Conservation (phyloP, 306 rosid genomes). For the Vigna nakashimae region DNA sequence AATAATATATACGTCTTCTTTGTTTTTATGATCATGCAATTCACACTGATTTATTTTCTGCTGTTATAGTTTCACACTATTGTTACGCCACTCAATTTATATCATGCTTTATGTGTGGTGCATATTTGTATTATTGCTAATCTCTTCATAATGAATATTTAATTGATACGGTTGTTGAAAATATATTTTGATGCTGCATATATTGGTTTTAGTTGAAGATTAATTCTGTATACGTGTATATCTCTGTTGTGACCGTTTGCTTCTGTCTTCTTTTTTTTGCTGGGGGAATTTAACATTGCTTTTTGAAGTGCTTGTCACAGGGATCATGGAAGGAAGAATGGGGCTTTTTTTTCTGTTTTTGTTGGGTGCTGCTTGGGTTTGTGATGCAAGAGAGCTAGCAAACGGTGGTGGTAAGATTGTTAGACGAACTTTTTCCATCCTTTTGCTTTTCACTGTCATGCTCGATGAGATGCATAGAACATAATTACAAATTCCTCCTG, state of each 20-base stretch:
- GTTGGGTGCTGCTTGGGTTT: slow-evolving; percentile 63
- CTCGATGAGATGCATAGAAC: neutral
- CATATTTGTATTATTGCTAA: neutral
- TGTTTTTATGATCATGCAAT: slow-evolving; percentile 2
- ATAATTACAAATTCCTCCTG: too few relatives aligned
- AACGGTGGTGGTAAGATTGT: slow-evolving; percentile 23
- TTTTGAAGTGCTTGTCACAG: slow-evolving; percentile 45
- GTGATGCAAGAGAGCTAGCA: slow-evolving; percentile 54
- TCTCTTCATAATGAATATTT: neutral
- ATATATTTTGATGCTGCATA: slow-evolving; percentile 23
- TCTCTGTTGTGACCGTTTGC: slow-evolving; percentile 1
- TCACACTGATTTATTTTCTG: slow-evolving; percentile 12
- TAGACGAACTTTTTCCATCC: neutral
- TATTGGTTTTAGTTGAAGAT: neutral
- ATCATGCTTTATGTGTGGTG: neutral
- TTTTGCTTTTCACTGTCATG: neutral
- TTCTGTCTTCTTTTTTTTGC: neutral
- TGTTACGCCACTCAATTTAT: neutral
- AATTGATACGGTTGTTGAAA: neutral
- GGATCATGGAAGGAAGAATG: slow-evolving; percentile 61
- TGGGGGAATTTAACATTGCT: slow-evolving; percentile 22
- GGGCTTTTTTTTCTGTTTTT: slow-evolving; percentile 63
- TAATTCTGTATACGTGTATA: slow-evolving; percentile 1
- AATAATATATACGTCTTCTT: neutral
- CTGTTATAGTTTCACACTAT: neutral